Evolutionary conservation across 2,329 filamentous ascomycete genomes (phyloP), one percentile per base, ranked within the genome.

Genomic region (Arachnomyces sp.): DNA sequence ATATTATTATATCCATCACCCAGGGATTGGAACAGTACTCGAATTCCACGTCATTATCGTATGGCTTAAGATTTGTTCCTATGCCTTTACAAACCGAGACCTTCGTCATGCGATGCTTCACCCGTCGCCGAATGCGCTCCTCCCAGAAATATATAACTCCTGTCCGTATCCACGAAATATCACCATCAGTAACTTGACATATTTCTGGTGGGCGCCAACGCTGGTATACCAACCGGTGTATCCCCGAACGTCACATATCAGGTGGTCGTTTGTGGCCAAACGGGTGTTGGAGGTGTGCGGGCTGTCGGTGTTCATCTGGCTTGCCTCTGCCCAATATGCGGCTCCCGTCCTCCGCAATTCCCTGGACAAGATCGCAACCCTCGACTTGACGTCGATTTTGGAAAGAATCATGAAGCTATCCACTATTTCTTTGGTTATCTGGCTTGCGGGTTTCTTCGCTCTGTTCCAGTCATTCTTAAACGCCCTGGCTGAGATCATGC

Each of bases 201-300:
- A 96, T 66, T 98, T 98, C 62, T 96, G 92, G 90, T 90, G 89
- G 81, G 92, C 90, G 0, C 92, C 92, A 0, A 98, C 92, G 0
- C 73, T 98, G 38, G 83, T 96, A 33, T 98, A 98, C 61, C 92
- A 98, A 67, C 92, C 92, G 1, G 87, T 92, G 11, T 98, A 98
- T 60, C 92, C 92, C 14, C 83, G 89, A 32, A 88, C 85, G 4
- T 70, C 78, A 7, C 76, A 74, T 42, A 85, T 95, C 51, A 77
- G 92, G 46, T 95, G 89, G 88, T 60, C 76, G 3, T 98, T 94
- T 58, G 86, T 96, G 30, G 67, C 76, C 43, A 95, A 94, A 66
- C 79, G 92, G 12, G 59, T 90, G 33, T 76, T 74, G 35, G 92
- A 98, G 64, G 76, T 86, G 5, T 74, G 82, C 43, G 80, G 79